Evolutionary conservation across 148 eudicot species (phyloP).

Genomic region (Chenopodium suecicum): DNA sequence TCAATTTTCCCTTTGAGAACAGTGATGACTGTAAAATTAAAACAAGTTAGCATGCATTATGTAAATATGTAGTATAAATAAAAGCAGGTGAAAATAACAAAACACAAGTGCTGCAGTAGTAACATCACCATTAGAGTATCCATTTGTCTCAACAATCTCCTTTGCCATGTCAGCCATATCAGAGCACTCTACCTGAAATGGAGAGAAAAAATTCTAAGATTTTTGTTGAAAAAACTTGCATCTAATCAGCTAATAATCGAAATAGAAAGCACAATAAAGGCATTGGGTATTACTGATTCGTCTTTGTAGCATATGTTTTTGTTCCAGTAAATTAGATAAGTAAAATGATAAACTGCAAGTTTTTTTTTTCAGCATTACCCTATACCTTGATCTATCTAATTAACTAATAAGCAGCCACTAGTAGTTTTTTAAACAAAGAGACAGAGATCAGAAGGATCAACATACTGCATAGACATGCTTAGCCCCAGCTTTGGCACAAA

Average conservation of each 20-base stretch:
- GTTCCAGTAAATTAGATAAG: too few relatives aligned
- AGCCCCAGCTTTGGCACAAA: slow-evolving; percentile 98
- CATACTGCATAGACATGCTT: slow-evolving; percentile 97
- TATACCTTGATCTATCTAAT: not conserved
- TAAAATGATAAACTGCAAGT: too few relatives aligned
- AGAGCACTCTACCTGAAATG: slow-evolving; percentile 88
- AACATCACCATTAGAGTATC: slow-evolving; percentile 67
- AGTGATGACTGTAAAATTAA: slow-evolving; percentile 61
- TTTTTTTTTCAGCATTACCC: too few relatives aligned
- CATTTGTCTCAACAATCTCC: slow-evolving; percentile 79
- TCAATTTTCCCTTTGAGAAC: slow-evolving; percentile 93
- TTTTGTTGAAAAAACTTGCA: not conserved
- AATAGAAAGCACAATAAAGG: too few relatives aligned
- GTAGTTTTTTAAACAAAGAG: too few relatives aligned
- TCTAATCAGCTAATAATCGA: not conserved
- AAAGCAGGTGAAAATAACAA: slow-evolving; percentile 3
- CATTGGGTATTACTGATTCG: too few relatives aligned
- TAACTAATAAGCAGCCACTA: not conserved
- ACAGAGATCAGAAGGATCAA: not conserved
- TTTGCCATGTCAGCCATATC: slow-evolving; percentile 95
- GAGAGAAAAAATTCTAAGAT: slow-evolving; percentile 2
- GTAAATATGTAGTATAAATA: not conserved
- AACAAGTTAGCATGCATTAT: slow-evolving; percentile 14
- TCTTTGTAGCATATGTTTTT: too few relatives aligned
- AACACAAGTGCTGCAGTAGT: not conserved